Conservation (phyloP, 202 grass and related monocot species). For the Miscanthus sacchariflorus region DNA sequence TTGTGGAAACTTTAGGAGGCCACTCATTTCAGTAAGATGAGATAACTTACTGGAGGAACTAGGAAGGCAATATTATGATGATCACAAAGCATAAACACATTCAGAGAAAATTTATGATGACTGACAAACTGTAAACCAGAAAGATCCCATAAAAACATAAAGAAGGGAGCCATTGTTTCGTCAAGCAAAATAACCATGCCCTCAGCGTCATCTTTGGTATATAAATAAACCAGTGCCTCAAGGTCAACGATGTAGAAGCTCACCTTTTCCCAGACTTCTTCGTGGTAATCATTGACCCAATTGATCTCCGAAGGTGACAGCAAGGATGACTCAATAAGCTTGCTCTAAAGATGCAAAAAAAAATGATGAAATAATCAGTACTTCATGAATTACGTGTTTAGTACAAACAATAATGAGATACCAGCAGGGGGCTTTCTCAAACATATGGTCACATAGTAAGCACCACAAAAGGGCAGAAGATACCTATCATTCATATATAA, state of each 20-base stretch:
- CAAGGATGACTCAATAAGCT: slow-evolving; percentile 73
- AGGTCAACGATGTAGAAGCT: slow-evolving; percentile 25
- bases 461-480: slow-evolving; percentile 8
- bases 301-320: slow-evolving; percentile 77
- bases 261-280: slow-evolving; percentile 90
- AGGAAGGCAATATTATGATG: neutral
- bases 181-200: neutral
- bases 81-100: neutral
- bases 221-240: neutral
- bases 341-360: slow-evolving; percentile 58
- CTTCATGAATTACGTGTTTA: slow-evolving; percentile 6
- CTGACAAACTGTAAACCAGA: neutral
- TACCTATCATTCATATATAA: neutral
- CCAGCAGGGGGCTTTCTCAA: slow-evolving; percentile 5
- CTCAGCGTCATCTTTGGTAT: neutral
- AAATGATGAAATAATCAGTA: slow-evolving; percentile 24
- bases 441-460: neutral
- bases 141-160: neutral
- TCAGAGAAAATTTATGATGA: neutral
- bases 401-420: slow-evolving; percentile 13
- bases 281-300: slow-evolving; percentile 89
- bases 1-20: slow-evolving; percentile 15
- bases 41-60: neutral
- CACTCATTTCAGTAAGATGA: slow-evolving; percentile 5
- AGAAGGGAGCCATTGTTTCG: neutral